These are phyloP conservation scores for Peronospora destructor DNA, from an alignment of 352 stramenopile genomes.

Conservation along the genomic window DNA sequence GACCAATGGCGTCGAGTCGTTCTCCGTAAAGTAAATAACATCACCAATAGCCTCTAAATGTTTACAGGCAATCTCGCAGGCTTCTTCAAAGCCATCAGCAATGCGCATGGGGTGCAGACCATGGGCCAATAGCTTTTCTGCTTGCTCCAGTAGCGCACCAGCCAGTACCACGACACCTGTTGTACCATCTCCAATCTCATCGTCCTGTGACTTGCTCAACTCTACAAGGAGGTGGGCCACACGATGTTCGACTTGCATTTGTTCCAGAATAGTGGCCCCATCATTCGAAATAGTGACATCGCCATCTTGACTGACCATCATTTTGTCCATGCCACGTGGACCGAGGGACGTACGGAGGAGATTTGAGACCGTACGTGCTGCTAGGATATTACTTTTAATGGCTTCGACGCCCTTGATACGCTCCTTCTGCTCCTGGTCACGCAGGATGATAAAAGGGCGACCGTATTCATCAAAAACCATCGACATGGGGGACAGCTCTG, in stretches of 20 bases:
- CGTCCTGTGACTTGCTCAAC: slow-evolving; percentile 97
- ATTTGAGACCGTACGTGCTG: slow-evolving; percentile 93
- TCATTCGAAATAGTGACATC: slow-evolving; percentile 99
- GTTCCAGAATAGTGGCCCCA: slow-evolving; percentile 98
- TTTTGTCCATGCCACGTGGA: slow-evolving; percentile 97
- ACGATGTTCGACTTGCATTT: slow-evolving; percentile 99
- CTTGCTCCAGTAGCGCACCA: slow-evolving; percentile 95
- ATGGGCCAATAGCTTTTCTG: slow-evolving; percentile 93
- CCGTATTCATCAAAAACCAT: slow-evolving; percentile 99
- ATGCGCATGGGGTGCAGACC: slow-evolving; percentile 98
- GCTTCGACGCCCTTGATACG: slow-evolving; percentile 98
- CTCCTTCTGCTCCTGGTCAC: slow-evolving; percentile 97
- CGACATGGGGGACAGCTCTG: slow-evolving; percentile 53
- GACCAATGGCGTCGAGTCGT: slow-evolving; percentile 93
- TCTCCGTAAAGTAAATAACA: slow-evolving; percentile 92
- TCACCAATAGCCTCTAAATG: slow-evolving; percentile 94
- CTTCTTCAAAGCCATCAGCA: slow-evolving; percentile 97
- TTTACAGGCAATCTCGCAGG: slow-evolving; percentile 93
- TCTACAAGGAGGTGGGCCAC: slow-evolving; percentile 98
- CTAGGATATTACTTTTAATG: slow-evolving; percentile 99
- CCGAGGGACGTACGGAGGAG: slow-evolving; percentile 97
- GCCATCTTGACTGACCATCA: slow-evolving; percentile 98
- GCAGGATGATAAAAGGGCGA: slow-evolving; percentile 99
- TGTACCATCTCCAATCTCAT: slow-evolving; percentile 99
- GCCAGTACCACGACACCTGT: slow-evolving; percentile 98